phyloP scores from a whole-genome alignment of 768 basidiomycete species.

The Mrakia hoshinonis region DNA sequence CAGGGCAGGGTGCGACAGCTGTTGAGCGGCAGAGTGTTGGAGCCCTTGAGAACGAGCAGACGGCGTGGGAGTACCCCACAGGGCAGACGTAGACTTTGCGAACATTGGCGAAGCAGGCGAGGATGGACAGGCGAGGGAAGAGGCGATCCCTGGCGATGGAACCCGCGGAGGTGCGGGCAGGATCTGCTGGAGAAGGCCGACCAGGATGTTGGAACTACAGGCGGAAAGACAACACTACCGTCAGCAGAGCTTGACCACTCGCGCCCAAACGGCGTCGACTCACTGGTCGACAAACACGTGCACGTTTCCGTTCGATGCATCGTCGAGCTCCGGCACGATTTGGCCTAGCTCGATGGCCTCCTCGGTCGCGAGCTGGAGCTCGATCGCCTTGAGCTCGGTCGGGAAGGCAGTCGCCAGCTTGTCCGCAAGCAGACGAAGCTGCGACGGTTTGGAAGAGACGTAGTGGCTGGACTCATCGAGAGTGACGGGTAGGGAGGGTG shows the following conservation, averaged over 20 bases:
- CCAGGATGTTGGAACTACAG: slow-evolving; percentile 75
- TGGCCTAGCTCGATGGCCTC: neutral
- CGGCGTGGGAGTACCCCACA: neutral
- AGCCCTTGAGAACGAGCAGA: neutral
- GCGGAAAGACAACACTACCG: neutral
- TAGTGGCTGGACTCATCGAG: neutral
- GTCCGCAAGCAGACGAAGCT: neutral
- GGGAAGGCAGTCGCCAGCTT: slow-evolving; percentile 1
- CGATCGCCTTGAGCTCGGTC: neutral
- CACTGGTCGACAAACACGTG: slow-evolving; percentile 49
- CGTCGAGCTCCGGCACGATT: neutral
- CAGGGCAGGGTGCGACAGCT: slow-evolving; percentile 65
- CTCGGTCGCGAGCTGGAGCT: neutral
- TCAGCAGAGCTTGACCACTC: neutral
- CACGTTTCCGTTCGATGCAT: slow-evolving; percentile 34
- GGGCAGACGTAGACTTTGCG: no score
- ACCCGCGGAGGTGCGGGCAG: slow-evolving; percentile 49
- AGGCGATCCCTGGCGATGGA: neutral
- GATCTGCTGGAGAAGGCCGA: slow-evolving; percentile 66
- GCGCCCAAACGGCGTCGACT: slow-evolving; percentile 31
- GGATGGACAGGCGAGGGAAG: neutral
- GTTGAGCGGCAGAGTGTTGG: neutral
- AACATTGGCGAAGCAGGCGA: no score
- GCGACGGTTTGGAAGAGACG: neutral
- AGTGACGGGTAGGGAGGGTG: neutral